A percentile compares a stretch with the other conserved stretches of the same genome.
phyloP scores from a whole-genome alignment of 768 basidiomycete genomes.

The Mycena vitilis region DNA sequence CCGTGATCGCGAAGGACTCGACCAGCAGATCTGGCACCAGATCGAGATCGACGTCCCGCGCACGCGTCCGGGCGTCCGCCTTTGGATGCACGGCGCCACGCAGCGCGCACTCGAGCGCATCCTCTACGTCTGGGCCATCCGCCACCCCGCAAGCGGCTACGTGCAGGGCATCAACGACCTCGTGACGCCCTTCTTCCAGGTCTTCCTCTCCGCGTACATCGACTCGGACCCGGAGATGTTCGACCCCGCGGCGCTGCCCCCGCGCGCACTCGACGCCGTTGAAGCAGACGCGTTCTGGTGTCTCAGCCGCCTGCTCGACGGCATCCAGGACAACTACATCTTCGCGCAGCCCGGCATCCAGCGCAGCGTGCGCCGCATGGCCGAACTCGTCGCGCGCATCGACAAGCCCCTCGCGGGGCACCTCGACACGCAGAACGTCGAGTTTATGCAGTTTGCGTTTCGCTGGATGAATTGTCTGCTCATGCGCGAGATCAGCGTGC shows the following conservation, averaged over 20 bases:
- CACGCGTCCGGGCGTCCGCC: constrained; percentile 87
- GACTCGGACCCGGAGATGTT: constrained; percentile 93
- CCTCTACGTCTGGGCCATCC: constrained; percentile 98
- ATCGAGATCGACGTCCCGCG: constrained; percentile 98
- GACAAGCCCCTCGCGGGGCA: constrained; percentile 92
- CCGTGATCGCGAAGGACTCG: constrained; percentile 84
- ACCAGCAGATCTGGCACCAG: constrained; percentile 99
- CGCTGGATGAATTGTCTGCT: constrained; percentile 99
- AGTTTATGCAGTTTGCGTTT: constrained; percentile 99
- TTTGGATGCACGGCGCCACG: constrained; percentile 93
- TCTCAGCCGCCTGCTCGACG: constrained; percentile 92
- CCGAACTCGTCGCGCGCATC: constrained; percentile 90
- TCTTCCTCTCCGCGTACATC: constrained; percentile 95
- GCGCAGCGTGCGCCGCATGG: constrained; percentile 92
- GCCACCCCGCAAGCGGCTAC: constrained; percentile 98
- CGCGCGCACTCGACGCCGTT: constrained; percentile 79
- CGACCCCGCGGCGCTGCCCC: constrained; percentile 81
- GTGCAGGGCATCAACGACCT: constrained; percentile 99
- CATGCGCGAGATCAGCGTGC: constrained; percentile 97
- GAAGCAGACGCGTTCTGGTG: constrained; percentile 99
- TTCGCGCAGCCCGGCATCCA: constrained; percentile 97
- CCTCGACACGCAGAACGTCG: constrained; percentile 90
- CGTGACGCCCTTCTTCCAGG: constrained; percentile 97
- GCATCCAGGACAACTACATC: constrained; percentile 99
- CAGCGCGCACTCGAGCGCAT: constrained; percentile 96